Percentiles rank a stretch among this genome's conserved stretches.
These are phyloP conservation scores for Epichloe hybrida DNA, from an alignment of 2,329 filamentous ascomycete species.

Conservation along the genomic window DNA sequence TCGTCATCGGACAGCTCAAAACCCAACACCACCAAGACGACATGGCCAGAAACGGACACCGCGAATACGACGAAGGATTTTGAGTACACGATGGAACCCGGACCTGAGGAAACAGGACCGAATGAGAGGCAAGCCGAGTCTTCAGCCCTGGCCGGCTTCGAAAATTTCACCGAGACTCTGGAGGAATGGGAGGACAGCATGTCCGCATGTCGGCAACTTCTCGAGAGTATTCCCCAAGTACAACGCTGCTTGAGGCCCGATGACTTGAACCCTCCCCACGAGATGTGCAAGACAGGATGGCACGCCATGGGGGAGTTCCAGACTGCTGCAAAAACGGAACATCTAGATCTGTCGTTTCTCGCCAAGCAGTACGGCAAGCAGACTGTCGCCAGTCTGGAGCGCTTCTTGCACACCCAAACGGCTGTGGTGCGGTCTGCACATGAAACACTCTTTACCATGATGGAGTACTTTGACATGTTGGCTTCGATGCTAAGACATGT, in stretches of 20 bases:
- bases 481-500: background rate
- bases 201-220: background rate
- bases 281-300: background rate
- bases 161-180: background rate
- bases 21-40: background rate
- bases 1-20: background rate
- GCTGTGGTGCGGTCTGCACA: background rate
- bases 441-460: background rate
- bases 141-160: background rate
- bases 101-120: background rate
- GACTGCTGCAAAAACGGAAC: background rate
- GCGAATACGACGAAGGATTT: background rate
- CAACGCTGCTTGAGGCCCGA: background rate
- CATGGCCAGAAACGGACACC: background rate
- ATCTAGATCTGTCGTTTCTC: background rate
- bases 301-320: background rate
- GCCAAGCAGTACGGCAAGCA: background rate
- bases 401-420: background rate
- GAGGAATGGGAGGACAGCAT: background rate
- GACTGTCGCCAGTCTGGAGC: background rate
- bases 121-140: background rate
- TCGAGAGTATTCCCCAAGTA: background rate
- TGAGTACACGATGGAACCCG: background rate
- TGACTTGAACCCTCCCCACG: background rate
- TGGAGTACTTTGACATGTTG: background rate